A percentile compares a stretch with the other conserved stretches of the same genome.
These are phyloP conservation scores for Stromatinia cepivora DNA, from an alignment of 2,329 filamentous ascomycete genomes.

Conservation along the genomic window DNA sequence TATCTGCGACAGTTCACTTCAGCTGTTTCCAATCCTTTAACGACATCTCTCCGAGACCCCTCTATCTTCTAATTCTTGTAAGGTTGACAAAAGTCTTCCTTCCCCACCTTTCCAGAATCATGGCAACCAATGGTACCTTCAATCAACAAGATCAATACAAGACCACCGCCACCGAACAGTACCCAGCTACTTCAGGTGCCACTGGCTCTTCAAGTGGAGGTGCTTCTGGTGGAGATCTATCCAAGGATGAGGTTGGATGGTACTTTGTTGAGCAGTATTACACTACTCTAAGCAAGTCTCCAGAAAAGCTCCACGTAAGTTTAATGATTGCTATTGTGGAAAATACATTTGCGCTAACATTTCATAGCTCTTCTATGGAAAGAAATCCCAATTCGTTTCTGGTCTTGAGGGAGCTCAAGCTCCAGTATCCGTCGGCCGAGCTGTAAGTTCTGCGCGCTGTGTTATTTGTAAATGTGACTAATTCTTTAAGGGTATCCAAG, in stretches of 20 bases:
- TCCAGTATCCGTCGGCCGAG: conserved; percentile 81
- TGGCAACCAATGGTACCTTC: conserved; percentile 43
- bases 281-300: conserved; percentile 90
- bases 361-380: conserved; percentile 83
- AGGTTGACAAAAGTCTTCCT: conserved; percentile 32
- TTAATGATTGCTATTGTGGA: neutral
- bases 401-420: conserved; percentile 88
- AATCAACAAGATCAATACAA: conserved; percentile 42
- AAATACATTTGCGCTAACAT: conserved; percentile 28
- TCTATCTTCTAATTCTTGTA: conserved; percentile 27
- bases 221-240: conserved; percentile 50
- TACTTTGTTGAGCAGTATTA: conserved; percentile 99
- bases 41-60: conserved; percentile 13
- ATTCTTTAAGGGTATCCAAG: conserved; percentile 73
- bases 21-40: conserved; percentile 1
- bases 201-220: conserved; percentile 38
- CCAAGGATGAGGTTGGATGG: conserved; percentile 97
- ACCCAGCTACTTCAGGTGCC: conserved; percentile 39
- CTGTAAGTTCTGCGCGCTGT: conserved; percentile 56
- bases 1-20: conserved; percentile 27
- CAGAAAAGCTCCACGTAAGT: conserved; percentile 84
- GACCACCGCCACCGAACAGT: conserved; percentile 37
- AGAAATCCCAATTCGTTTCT: conserved; percentile 91
- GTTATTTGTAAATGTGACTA: conserved; percentile 25
- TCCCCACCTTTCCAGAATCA: conserved; percentile 32